phyloP scores from a whole-genome alignment of 352 stramenopile species.

The Lagenidium giganteum region DNA sequence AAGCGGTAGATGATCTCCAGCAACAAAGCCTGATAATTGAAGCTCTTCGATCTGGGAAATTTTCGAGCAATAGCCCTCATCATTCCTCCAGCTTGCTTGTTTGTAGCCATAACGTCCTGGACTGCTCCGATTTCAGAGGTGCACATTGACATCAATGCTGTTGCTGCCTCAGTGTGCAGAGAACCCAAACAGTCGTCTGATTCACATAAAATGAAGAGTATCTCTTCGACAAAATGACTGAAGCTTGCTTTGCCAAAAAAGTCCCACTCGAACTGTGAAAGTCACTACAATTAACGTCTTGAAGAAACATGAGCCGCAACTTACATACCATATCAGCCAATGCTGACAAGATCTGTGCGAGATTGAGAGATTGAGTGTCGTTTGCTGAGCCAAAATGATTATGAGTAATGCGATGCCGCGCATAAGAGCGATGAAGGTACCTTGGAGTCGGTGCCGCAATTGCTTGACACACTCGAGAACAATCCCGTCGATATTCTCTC shows the following conservation, averaged over 20 bases:
- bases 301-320: neutral
- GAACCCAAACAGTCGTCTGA: slow-evolving; percentile 19
- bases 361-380: neutral
- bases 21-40: slow-evolving; percentile 25
- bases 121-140: slow-evolving; percentile 20
- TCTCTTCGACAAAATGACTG: slow-evolving; percentile 12
- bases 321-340: slow-evolving; percentile 15
- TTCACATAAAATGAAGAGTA: slow-evolving; percentile 20
- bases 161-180: slow-evolving; percentile 21
- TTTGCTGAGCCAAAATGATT: neutral
- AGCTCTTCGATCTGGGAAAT: slow-evolving; percentile 26
- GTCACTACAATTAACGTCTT: neutral
- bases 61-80: slow-evolving; percentile 12
- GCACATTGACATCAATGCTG: slow-evolving; percentile 28
- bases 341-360: slow-evolving; percentile 9
- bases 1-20: slow-evolving; percentile 29
- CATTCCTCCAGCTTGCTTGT: neutral
- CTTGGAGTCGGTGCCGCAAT: too few relatives aligned
- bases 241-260: slow-evolving; percentile 23
- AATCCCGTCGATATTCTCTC: slow-evolving; percentile 2
- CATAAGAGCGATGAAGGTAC: too few relatives aligned
- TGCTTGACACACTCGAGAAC: slow-evolving; percentile 2
- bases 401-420: slow-evolving; percentile 3
- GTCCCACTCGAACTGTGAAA: slow-evolving; percentile 33
- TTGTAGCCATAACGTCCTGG: slow-evolving; percentile 6